These are phyloP conservation scores for Lichenothelia convexa DNA, from an alignment of 495 filamentous ascomycete genomes.

Conservation along the genomic window DNA sequence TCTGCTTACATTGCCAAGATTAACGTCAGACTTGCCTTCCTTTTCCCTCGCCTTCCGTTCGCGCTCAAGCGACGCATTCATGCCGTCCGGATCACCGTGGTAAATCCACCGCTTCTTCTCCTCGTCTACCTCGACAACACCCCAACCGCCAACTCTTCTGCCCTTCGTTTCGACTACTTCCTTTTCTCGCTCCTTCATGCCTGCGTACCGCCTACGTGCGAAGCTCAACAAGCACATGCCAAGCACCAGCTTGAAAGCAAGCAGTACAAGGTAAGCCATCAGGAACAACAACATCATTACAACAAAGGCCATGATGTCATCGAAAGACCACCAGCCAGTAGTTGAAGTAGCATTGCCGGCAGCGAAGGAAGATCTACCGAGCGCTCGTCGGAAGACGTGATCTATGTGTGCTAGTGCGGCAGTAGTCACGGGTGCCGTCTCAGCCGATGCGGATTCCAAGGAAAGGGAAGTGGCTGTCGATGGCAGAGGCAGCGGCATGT, in stretches of 20 bases:
- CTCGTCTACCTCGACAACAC: conserved; percentile 71
- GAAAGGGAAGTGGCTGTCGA: conserved; percentile 49
- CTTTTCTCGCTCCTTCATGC: conserved; percentile 57
- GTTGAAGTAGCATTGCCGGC: conserved; percentile 24
- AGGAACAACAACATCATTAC: conserved; percentile 70
- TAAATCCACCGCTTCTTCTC: conserved; percentile 78
- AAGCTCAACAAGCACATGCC: conserved; percentile 66
- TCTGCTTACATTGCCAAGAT: conserved; percentile 51
- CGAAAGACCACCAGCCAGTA: conserved; percentile 23
- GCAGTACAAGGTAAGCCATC: conserved; percentile 54
- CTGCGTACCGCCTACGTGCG: conserved; percentile 54
- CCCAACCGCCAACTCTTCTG: conserved; percentile 61
- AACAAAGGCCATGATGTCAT: conserved; percentile 47
- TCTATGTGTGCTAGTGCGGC: conserved; percentile 60
- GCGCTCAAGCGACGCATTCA: conserved; percentile 47
- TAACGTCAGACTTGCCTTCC: conserved; percentile 25
- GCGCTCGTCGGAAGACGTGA: conserved; percentile 49
- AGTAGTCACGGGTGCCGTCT: conserved; percentile 46
- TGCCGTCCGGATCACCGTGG: conserved; percentile 57
- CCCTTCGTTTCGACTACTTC: conserved; percentile 42
- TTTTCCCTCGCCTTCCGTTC: conserved; percentile 44
- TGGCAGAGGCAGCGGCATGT: conserved; percentile 55
- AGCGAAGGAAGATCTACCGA: conserved; percentile 44
- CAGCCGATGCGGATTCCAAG: conserved; percentile 29
- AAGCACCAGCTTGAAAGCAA: conserved; percentile 66